A percentile compares a stretch with the other conserved stretches of the same genome.
These are phyloP conservation scores for Fusarium sp. DNA, from an alignment of 2,329 filamentous ascomycete genomes.

Conservation along the genomic window DNA sequence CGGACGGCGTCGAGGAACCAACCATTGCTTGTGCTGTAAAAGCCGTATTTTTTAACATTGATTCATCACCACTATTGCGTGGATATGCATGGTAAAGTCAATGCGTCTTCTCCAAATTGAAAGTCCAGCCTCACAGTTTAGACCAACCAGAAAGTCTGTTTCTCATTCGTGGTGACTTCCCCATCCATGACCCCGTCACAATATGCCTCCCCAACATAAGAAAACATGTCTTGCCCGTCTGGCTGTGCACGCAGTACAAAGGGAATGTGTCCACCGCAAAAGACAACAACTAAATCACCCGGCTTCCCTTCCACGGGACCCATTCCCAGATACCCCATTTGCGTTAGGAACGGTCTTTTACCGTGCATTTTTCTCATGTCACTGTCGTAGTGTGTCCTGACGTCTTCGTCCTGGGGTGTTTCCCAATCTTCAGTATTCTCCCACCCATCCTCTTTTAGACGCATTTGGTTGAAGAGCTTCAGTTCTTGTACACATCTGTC, in stretches of 20 bases:
- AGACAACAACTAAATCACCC: background rate
- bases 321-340: background rate
- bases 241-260: background rate
- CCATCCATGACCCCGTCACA: constrained; percentile 7
- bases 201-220: background rate
- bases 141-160: background rate
- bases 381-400: background rate
- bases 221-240: accelerated
- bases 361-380: background rate
- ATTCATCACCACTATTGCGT: too few species aligned
- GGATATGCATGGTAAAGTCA: too few species aligned
- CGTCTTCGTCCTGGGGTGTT: background rate
- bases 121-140: accelerated
- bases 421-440: background rate
- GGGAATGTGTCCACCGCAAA: background rate
- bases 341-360: background rate
- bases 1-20: too few species aligned
- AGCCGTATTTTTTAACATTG: too few species aligned
- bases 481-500: background rate
- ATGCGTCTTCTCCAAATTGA: accelerated
- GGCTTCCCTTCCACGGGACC: accelerated
- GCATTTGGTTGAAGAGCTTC: accelerated
- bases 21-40: too few species aligned
- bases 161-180: accelerated
- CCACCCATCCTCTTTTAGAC: too few species aligned